Conservation (phyloP, 2,329 filamentous ascomycete genomes). For the Colletotrichum tropicale region DNA sequence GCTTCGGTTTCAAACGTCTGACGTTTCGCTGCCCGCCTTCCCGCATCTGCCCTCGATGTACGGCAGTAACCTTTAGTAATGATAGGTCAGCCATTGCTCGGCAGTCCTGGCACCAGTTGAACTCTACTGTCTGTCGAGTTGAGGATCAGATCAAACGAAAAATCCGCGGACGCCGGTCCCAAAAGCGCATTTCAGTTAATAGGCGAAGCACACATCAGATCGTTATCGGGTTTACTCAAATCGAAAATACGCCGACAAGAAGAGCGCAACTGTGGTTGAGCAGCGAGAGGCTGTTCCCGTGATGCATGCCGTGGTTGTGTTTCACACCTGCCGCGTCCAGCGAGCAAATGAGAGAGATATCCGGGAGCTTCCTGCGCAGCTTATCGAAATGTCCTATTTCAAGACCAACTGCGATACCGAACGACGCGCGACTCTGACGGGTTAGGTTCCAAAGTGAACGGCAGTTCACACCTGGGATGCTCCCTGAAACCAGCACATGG, state of each 20-base stretch:
- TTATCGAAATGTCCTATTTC: background rate
- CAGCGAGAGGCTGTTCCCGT: background rate
- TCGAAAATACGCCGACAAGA: background rate
- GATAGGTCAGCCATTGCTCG: background rate
- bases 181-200: background rate
- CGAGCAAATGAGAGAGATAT: background rate
- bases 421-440: background rate
- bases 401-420: background rate
- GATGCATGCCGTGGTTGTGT: background rate
- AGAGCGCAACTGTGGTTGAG: background rate
- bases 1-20: constrained; percentile 15
- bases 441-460: background rate
- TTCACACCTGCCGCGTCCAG: background rate
- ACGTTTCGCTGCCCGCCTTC: constrained; percentile 10
- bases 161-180: background rate
- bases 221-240: background rate
- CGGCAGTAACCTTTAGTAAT: background rate
- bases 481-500: background rate
- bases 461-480: background rate
- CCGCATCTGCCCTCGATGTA: background rate
- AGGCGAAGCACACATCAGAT: background rate
- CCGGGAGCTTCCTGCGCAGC: background rate
- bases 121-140: background rate
- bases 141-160: constrained; percentile 2
- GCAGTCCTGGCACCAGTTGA: background rate